phyloP scores from a whole-genome alignment of 805 yeast species.

The Komagataella phaffii region DNA sequence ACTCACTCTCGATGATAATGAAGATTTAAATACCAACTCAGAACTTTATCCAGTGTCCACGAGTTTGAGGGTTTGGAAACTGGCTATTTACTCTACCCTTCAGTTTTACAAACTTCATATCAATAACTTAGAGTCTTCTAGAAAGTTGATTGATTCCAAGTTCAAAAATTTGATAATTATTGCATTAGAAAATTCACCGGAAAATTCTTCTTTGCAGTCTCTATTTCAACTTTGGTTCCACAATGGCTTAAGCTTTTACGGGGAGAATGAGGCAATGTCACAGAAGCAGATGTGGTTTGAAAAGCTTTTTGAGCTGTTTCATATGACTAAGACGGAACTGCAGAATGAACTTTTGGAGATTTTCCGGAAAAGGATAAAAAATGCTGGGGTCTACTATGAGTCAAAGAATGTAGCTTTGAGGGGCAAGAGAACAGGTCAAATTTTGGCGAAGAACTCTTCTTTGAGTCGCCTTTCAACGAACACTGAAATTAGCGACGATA shows the following conservation, averaged over 20 bases:
- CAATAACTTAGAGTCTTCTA: background rate
- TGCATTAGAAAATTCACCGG: slow-evolving; percentile 15
- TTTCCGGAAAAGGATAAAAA: slow-evolving; percentile 15
- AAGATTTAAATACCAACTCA: slow-evolving; percentile 10
- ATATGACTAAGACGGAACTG: slow-evolving; percentile 11
- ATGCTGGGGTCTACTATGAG: slow-evolving; percentile 16
- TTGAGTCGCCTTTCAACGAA: background rate
- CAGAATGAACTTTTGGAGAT: slow-evolving; percentile 10
- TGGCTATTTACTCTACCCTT: slow-evolving; percentile 15
- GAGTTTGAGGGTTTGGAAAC: slow-evolving; percentile 12
- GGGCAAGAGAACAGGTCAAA: background rate
- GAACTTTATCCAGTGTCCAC: slow-evolving; percentile 20
- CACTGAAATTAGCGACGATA: background rate
- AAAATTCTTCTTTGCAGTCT: slow-evolving; percentile 7
- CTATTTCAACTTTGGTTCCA: slow-evolving; percentile 13
- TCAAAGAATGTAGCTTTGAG: background rate
- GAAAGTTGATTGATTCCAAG: background rate
- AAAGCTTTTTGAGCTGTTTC: slow-evolving; percentile 13
- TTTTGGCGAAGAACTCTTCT: background rate
- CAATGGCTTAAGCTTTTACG: slow-evolving; percentile 3
- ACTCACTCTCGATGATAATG: slow-evolving; percentile 11
- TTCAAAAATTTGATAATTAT: slow-evolving; percentile 6
- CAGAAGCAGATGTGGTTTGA: slow-evolving; percentile 15
- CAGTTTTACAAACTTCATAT: slow-evolving; percentile 15
- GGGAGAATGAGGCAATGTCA: slow-evolving; percentile 1